phyloP scores from a whole-genome alignment of 2,329 filamentous ascomycete species.

The Pestalotiopsis fici region DNA sequence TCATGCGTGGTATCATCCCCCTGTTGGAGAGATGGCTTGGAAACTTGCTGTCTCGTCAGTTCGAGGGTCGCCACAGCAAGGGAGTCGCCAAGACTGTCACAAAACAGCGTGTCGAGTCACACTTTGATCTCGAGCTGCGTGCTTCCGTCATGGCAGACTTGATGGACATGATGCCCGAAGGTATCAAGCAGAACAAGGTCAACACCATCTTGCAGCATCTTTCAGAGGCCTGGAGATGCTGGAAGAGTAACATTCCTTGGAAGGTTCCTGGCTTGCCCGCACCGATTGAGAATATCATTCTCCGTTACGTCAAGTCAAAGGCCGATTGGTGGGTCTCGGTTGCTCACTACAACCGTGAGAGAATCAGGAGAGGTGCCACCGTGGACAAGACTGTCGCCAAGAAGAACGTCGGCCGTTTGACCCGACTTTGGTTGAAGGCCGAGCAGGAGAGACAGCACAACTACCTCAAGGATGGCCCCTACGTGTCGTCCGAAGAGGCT shows the following conservation, averaged over 20 bases:
- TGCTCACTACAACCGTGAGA: conserved; percentile 97
- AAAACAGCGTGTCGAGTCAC: conserved; percentile 97
- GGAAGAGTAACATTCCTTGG: conserved; percentile 99
- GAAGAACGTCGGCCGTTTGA: conserved; percentile 95
- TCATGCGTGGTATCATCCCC: conserved; percentile 98
- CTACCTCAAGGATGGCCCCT: conserved; percentile 98
- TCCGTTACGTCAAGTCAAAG: conserved; percentile 98
- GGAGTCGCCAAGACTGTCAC: conserved; percentile 98
- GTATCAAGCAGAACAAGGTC: conserved; percentile 99
- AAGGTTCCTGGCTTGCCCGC: conserved; percentile 96
- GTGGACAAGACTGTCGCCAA: conserved; percentile 99
- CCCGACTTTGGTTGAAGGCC: conserved; percentile 93
- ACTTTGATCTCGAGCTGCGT: conserved; percentile 95
- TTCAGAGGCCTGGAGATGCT: conserved; percentile 98
- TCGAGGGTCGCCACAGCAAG: conserved; percentile 97
- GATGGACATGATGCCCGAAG: conserved; percentile 99
- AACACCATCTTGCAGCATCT: conserved; percentile 97
- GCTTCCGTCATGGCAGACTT: conserved; percentile 98
- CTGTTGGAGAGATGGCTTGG: conserved; percentile 96
- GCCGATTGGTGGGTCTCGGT: conserved; percentile 99
- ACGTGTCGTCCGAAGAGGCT: conserved; percentile 96
- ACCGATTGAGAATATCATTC: conserved; percentile 97
- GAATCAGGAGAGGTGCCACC: conserved; percentile 92
- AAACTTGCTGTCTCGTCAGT: conserved; percentile 94
- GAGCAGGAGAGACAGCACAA: conserved; percentile 99